Conservation (phyloP, 192 early-diverging fungal genomes). For the Mortierella alpina region DNA sequence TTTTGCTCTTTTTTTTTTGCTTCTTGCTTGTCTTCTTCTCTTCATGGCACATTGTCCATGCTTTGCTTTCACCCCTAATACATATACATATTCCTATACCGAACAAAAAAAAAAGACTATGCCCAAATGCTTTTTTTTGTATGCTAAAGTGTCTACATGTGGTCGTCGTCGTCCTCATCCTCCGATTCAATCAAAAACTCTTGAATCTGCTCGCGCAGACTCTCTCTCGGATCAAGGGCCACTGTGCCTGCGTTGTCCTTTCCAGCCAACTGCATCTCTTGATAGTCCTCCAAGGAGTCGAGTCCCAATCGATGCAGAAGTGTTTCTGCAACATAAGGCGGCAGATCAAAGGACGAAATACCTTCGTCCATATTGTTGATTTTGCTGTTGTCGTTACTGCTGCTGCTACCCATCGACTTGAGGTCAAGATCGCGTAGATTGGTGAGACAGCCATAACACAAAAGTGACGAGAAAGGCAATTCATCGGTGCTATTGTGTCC, state of each 20-base stretch:
- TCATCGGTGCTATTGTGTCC: background rate
- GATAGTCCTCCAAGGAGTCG: slow-evolving; percentile 20
- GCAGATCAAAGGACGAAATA: slow-evolving; percentile 36
- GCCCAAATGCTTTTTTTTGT: background rate
- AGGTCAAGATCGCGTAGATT: slow-evolving; percentile 62
- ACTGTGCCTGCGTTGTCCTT: background rate
- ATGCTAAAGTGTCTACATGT: background rate
- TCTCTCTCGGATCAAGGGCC: slow-evolving; percentile 47
- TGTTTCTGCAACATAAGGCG: slow-evolving; percentile 57
- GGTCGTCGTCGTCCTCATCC: slow-evolving; percentile 49
- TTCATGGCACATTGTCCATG: no score
- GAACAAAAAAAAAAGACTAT: slow-evolving; percentile 5
- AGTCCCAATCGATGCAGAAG: slow-evolving; percentile 35
- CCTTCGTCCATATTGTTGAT: background rate
- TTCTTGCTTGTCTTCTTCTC: background rate
- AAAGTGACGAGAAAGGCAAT: slow-evolving; percentile 45
- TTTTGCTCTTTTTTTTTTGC: slow-evolving; percentile 8
- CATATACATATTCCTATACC: background rate
- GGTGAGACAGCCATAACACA: slow-evolving; percentile 67
- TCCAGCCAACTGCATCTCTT: background rate
- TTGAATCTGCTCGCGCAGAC: slow-evolving; percentile 69
- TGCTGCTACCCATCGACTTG: slow-evolving; percentile 29
- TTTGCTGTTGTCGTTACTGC: background rate
- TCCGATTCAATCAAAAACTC: slow-evolving; percentile 72
- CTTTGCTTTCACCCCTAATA: background rate